Conservation (phyloP, 2,329 filamentous ascomycete genomes). For the Cordyceps cateniannulata region DNA sequence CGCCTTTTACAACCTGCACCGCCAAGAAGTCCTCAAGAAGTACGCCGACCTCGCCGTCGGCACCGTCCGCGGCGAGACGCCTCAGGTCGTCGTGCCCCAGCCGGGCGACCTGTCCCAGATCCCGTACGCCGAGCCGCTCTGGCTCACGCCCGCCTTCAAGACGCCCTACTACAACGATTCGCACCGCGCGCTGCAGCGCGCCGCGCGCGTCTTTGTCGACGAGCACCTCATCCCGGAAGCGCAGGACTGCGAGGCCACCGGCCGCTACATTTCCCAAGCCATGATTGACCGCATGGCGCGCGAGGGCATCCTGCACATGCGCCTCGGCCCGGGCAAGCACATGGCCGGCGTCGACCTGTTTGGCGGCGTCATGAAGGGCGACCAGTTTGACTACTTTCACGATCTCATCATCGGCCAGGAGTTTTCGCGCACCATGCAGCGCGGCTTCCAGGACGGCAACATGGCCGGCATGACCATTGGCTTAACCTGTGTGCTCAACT, state of each 20-base stretch:
- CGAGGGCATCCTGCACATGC: conserved; percentile 71
- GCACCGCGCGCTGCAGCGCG: conserved; percentile 62
- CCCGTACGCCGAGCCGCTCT: conserved; percentile 79
- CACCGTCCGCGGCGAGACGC: conserved; percentile 65
- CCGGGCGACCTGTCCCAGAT: conserved; percentile 68
- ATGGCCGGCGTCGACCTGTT: conserved; percentile 64
- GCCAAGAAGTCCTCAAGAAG: conserved; percentile 80
- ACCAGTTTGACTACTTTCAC: conserved; percentile 85
- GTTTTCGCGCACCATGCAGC: conserved; percentile 59
- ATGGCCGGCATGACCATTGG: conserved; percentile 82
- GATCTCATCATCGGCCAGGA: conserved; percentile 74
- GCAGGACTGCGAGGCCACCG: conserved; percentile 66
- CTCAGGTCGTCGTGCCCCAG: conserved; percentile 63
- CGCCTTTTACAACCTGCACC: conserved; percentile 87
- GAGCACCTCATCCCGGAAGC: conserved; percentile 67
- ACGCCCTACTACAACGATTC: conserved; percentile 75
- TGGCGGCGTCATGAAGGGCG: conserved; percentile 63
- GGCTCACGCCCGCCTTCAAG: conserved; percentile 71
- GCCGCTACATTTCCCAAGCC: conserved; percentile 62
- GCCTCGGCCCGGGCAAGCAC: conserved; percentile 76
- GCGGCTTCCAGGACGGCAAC: conserved; percentile 82
- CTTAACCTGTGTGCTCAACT: conserved; percentile 74
- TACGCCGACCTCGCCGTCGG: conserved; percentile 72
- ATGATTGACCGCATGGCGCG: conserved; percentile 75
- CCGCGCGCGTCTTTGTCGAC: conserved; percentile 68